A percentile compares a stretch with the other conserved stretches of the same genome.
Evolutionary conservation across 306 rosid genomes (phyloP).

Genomic region (Quercus berberidifolia): DNA sequence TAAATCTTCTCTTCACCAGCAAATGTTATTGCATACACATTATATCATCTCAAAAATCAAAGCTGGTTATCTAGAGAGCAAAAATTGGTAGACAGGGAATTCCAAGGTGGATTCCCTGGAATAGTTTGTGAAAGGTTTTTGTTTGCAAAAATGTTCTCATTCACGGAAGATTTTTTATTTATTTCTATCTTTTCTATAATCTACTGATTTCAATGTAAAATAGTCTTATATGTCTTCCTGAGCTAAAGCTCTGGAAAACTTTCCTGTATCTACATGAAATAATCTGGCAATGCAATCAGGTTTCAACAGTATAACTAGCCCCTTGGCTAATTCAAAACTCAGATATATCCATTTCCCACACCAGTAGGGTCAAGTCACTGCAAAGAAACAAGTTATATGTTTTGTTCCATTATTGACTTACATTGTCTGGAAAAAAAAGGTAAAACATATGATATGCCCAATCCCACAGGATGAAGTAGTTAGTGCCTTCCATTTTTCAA

Average conservation of each 20-base stretch:
- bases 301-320: neutral
- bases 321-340: neutral
- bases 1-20: too few relatives aligned
- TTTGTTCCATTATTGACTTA: neutral
- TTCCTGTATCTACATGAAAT: neutral
- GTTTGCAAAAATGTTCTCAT: too few relatives aligned
- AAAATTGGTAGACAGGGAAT: too few relatives aligned
- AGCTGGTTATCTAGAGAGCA: too few relatives aligned
- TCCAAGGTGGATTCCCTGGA: too few relatives aligned
- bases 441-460: neutral
- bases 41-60: too few relatives aligned
- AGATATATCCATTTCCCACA: neutral
- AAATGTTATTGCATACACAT: too few relatives aligned
- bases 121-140: too few relatives aligned
- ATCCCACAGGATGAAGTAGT: neutral
- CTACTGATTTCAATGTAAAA: too few relatives aligned
- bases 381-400: neutral
- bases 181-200: too few relatives aligned
- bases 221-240: neutral
- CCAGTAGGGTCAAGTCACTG: neutral
- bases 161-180: too few relatives aligned
- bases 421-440: neutral
- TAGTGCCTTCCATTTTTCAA: conserved; percentile 37
- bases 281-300: neutral
- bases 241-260: neutral